These are phyloP conservation scores for Nicotiana undulata DNA, from an alignment of 257 asterid genomes.

Conservation along the genomic window DNA sequence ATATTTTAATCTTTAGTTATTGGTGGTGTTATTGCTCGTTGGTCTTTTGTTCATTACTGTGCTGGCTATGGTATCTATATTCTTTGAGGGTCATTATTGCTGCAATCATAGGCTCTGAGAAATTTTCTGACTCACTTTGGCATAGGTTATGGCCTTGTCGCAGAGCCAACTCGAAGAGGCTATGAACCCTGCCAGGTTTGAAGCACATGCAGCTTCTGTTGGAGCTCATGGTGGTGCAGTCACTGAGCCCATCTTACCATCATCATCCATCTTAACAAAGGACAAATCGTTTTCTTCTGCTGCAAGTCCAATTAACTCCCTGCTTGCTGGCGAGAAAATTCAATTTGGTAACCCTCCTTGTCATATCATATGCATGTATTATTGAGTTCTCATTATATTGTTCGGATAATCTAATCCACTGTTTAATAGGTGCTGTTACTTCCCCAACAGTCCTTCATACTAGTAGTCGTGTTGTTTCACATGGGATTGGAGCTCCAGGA, in stretches of 20 bases:
- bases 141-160: constrained; percentile 77
- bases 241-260: constrained; percentile 45
- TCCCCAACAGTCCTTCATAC: constrained; percentile 83
- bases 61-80: not conserved
- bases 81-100: not conserved
- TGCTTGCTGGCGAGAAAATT: constrained; percentile 94
- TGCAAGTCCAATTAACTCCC: constrained; percentile 80
- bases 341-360: constrained; percentile 60
- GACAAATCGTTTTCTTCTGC: constrained; percentile 63
- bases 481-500: constrained; percentile 79
- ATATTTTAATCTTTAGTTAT: not conserved
- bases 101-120: not conserved
- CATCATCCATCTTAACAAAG: constrained; percentile 49
- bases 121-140: constrained; percentile 17
- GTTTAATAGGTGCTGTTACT: constrained; percentile 77
- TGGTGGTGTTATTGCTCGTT: not conserved
- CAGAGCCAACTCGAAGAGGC: constrained; percentile 94
- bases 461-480: constrained; percentile 47
- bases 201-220: constrained; percentile 48
- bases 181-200: constrained; percentile 63
- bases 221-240: constrained; percentile 56
- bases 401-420: not conserved
- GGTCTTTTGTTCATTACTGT: not conserved
- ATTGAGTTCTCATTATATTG: not conserved
- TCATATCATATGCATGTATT: constrained; percentile 3